Evolutionary conservation across 2,329 filamentous ascomycete genomes (phyloP).

Genomic region (Grosmannia serpens): DNA sequence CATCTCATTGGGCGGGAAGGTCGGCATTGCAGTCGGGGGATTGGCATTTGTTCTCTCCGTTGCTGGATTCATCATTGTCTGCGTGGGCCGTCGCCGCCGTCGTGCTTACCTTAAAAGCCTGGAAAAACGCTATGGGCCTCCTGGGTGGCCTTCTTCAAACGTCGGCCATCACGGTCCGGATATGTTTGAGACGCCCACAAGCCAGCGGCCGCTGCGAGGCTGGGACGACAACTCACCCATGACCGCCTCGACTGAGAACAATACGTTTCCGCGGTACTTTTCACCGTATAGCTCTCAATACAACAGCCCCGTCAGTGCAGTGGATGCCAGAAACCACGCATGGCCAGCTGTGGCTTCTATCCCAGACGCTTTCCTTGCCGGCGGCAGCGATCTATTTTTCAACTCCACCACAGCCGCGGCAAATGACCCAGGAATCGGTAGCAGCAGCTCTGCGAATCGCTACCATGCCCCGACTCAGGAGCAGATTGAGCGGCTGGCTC

Average conservation of each 20-base stretch:
- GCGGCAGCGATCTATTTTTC: background rate
- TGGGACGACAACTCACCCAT: conserved; percentile 43
- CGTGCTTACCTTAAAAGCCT: conserved; percentile 38
- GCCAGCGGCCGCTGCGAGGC: conserved; percentile 38
- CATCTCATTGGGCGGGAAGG: conserved; percentile 41
- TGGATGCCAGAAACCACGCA: conserved; percentile 21
- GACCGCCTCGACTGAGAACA: conserved; percentile 23
- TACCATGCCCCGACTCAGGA: conserved; percentile 8
- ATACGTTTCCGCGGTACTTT: conserved; percentile 31
- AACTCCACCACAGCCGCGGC: background rate
- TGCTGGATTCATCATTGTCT: conserved; percentile 41
- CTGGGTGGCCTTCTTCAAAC: conserved; percentile 30
- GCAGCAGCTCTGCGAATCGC: background rate
- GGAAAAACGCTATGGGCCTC: conserved; percentile 24
- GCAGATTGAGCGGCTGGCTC: conserved; percentile 9
- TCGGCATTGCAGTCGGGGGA: conserved; percentile 44
- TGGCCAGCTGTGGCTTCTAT: conserved; percentile 22
- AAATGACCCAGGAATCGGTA: background rate
- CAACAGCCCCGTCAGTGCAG: conserved; percentile 42
- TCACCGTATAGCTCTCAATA: conserved; percentile 50
- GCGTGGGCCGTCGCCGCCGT: conserved; percentile 43
- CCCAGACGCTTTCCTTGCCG: background rate
- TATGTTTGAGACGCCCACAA: conserved; percentile 40
- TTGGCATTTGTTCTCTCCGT: conserved; percentile 35
- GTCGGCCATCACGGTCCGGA: conserved; percentile 19